These are phyloP conservation scores for Calocera viscosa DNA, from an alignment of 768 basidiomycete species.

Conservation along the genomic window DNA sequence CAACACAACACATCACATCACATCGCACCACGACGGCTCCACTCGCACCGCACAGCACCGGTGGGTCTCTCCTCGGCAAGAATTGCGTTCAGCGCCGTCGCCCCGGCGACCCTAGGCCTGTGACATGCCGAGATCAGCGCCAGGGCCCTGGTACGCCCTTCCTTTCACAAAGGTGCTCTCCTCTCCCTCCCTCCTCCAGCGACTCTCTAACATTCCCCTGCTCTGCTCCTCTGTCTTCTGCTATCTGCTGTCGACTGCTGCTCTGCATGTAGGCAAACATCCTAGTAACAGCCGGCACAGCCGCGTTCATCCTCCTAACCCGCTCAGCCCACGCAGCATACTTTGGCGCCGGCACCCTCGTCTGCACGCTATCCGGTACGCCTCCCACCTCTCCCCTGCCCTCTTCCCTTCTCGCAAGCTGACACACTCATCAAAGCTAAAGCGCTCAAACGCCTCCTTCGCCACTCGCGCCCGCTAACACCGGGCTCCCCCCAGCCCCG, in stretches of 20 bases:
- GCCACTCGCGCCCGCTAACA: conserved; percentile 26
- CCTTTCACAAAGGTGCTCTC: neutral
- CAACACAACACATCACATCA: too few species aligned
- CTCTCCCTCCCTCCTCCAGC: too few species aligned
- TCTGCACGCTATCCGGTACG: conserved; percentile 26
- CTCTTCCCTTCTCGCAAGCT: neutral
- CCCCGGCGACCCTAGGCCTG: too few species aligned
- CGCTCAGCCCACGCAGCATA: conserved; percentile 27
- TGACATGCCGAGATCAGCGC: neutral
- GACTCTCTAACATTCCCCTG: too few species aligned
- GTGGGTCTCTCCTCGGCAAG: too few species aligned
- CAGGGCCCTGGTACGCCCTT: neutral
- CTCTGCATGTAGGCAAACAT: conserved; percentile 30
- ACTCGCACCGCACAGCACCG: too few species aligned
- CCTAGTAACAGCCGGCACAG: conserved; percentile 25
- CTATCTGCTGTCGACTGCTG: too few species aligned
- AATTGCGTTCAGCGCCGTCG: too few species aligned
- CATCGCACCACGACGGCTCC: too few species aligned
- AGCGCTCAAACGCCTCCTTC: conserved; percentile 27
- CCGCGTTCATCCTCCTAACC: conserved; percentile 24
- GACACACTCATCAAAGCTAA: conserved; percentile 23
- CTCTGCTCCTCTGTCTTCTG: too few species aligned
- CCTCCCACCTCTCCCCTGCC: neutral
- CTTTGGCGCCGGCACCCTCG: conserved; percentile 27
- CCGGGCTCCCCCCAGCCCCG: conserved; percentile 24